Conservation (phyloP, 306 rosid species). For the Vicia faba region DNA sequence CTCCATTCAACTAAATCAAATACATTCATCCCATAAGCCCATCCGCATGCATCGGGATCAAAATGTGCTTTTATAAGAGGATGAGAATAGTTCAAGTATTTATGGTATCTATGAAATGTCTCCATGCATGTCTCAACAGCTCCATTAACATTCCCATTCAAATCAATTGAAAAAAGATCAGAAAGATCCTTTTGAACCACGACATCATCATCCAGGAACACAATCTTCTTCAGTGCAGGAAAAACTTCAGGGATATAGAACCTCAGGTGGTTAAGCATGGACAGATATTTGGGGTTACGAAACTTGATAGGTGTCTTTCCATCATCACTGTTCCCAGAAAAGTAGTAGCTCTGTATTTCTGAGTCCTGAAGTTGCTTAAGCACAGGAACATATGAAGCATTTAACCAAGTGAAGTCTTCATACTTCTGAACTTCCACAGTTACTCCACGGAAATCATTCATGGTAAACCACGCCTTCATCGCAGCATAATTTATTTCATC, state of each 20-base stretch:
- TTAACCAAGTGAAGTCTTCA: conserved; percentile 80
- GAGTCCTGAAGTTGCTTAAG: conserved; percentile 95
- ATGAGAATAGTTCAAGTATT: conserved; percentile 82
- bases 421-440: conserved; percentile 79
- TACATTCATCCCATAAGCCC: conserved; percentile 95
- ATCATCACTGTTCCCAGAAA: conserved; percentile 66
- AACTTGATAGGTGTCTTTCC: conserved; percentile 89
- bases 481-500: conserved; percentile 82
- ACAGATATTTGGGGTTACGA: conserved; percentile 85
- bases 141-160: conserved; percentile 80
- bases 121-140: conserved; percentile 98
- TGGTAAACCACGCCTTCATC: conserved; percentile 87
- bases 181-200: conserved; percentile 88
- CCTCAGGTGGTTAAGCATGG: conserved; percentile 92
- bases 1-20: conserved; percentile 94
- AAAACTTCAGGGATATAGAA: conserved; percentile 91
- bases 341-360: conserved; percentile 83
- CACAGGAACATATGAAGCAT: conserved; percentile 91
- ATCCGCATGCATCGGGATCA: conserved; percentile 96
- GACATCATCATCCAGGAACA: conserved; percentile 82
- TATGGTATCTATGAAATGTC: conserved; percentile 90
- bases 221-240: conserved; percentile 76
- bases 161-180: conserved; percentile 66
- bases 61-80: conserved; percentile 81
- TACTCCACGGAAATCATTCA: conserved; percentile 66